Evolutionary conservation across 306 rosid species (phyloP), one percentile per base, ranked within the genome.

Genomic region (Trifolium subterraneum): DNA sequence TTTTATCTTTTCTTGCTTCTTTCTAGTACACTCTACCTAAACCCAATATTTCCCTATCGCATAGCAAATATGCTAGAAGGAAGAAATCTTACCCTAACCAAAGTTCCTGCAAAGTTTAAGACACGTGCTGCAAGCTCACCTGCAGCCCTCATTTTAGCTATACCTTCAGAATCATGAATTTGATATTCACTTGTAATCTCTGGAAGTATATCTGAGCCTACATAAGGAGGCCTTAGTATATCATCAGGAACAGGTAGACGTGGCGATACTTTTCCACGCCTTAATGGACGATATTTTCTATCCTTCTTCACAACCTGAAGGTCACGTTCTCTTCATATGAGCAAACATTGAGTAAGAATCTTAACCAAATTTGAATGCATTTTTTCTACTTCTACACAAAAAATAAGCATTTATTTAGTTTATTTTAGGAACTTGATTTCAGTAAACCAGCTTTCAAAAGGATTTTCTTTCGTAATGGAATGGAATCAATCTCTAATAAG

Each of bases 121-220:
- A 92, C 96, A 41, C 89, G 90, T 33, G 97, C 99, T 72, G 99
- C 99, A 70, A 94, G 97, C 82, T 92, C 87, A 38, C 96, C 78
- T 10, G 99, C 91, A 73, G 97, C 96, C 81, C 92, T 88, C 95
- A 94, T 94, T 48, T 63, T 68, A 62, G 78, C 88, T 75, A 90
- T 80, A 63, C 95, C 93, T 79, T 94, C 92, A 41, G 86, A 77
- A 81, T 90, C 95, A 72, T 84, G 99, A 80, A 87, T 27, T 72
- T 92, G 99, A 81, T 82, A 52, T 70, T 90, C 96, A 70, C 76
- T 86, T 54, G 95, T 75, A 70, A 94, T 92, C 73, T 87, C 97
- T 16, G 97, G 97, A 79, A 94, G 69, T 60, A 45, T 27, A 72
- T 87, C 62, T 20, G 95, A 81, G 63, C 85, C 97, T 22, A 85